A percentile compares a stretch with the other conserved stretches of the same genome.
These are phyloP conservation scores for Ganoderma sinense DNA, from an alignment of 1,284 basidiomycete species.

Conservation along the genomic window DNA sequence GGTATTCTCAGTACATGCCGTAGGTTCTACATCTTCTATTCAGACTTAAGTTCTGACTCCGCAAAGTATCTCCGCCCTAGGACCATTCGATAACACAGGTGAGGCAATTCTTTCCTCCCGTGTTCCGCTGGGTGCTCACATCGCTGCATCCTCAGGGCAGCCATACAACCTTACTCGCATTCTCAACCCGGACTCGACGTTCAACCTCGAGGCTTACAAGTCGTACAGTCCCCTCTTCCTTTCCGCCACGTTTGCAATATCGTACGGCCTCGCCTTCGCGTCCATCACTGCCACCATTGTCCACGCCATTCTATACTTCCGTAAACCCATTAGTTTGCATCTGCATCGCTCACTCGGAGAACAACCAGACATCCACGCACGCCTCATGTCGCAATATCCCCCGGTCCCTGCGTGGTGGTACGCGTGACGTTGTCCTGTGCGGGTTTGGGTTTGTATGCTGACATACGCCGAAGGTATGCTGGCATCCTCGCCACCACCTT, in stretches of 20 bases:
- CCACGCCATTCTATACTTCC: conserved; percentile 83
- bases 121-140: not conserved
- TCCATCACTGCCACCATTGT: conserved; percentile 73
- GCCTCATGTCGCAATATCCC: conserved; percentile 81
- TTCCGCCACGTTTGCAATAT: conserved; percentile 64
- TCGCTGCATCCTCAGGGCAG: conserved; percentile 19
- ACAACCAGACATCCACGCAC: conserved; percentile 86
- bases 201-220: conserved; percentile 74
- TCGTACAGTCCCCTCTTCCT: conserved; percentile 88
- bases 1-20: conserved; percentile 62
- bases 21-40: conserved; percentile 15
- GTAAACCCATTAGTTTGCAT: conserved; percentile 72
- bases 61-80: conserved; percentile 57
- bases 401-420: conserved; percentile 55
- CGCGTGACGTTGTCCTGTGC: conserved; percentile 6
- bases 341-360: conserved; percentile 68
- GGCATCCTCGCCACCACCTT: conserved; percentile 50
- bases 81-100: conserved; percentile 72
- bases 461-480: conserved; percentile 31
- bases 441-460: not conserved
- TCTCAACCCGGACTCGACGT: conserved; percentile 59
- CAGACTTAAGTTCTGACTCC: not conserved
- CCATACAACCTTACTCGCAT: conserved; percentile 77
- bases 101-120: not conserved
- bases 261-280: conserved; percentile 64